Evolutionary conservation across 73 alveolate genomes (phyloP).

Genomic region (Paramecium primaurelia): DNA sequence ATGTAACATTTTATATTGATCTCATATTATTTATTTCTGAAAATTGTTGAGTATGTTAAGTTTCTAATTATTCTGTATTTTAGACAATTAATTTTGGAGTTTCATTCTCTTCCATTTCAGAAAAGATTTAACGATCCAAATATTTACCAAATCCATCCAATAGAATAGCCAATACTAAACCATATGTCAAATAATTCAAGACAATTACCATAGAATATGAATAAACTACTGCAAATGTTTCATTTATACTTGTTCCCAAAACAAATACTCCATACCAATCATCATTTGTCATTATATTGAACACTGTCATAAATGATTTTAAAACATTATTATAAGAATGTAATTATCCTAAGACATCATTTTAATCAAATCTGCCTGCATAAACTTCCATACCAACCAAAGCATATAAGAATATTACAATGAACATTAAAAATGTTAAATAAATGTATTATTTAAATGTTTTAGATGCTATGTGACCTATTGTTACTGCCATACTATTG

Average conservation of each 20-base stretch:
- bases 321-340: not conserved
- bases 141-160: not conserved
- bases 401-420: not conserved
- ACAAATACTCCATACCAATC: conserved; percentile 44
- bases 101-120: not conserved
- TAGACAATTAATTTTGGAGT: not conserved
- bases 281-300: conserved; percentile 36
- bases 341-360: not conserved
- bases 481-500: conserved; percentile 5
- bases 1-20: not conserved
- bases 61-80: not conserved
- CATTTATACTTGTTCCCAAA: not conserved
- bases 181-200: not conserved
- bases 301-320: conserved; percentile 29
- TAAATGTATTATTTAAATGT: conserved; percentile 31
- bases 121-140: not conserved
- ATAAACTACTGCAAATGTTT: not conserved
- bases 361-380: not conserved
- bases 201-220: not conserved
- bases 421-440: not conserved
- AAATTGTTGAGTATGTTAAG: not conserved
- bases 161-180: conserved; percentile 31
- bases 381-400: conserved; percentile 20
- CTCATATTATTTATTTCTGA: not conserved
- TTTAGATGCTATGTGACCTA: conserved; percentile 17